These are phyloP conservation scores for Metarhizium guizhouense DNA, from an alignment of 2,329 filamentous ascomycete species.

Conservation along the genomic window DNA sequence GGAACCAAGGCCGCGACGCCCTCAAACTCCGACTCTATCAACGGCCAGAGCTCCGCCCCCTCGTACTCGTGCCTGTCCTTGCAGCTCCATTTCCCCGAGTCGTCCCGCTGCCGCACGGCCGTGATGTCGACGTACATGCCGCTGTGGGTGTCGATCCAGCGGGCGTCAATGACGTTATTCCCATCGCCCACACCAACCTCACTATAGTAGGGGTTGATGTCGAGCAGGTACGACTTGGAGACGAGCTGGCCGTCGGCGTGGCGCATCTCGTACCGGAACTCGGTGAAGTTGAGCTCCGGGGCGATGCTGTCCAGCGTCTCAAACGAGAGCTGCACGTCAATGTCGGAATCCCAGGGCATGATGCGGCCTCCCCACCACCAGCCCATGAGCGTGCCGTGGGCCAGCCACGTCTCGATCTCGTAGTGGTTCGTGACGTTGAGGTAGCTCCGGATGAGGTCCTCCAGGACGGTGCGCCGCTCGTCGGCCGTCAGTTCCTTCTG, in stretches of 20 bases:
- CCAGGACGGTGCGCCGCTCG: slow-evolving; percentile 55
- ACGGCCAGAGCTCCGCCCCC: slow-evolving; percentile 64
- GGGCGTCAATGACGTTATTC: slow-evolving; percentile 71
- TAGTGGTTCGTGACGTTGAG: slow-evolving; percentile 55
- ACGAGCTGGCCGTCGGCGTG: slow-evolving; percentile 29
- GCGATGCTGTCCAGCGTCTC: slow-evolving; percentile 58
- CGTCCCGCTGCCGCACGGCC: slow-evolving; percentile 59
- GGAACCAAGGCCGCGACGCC: slow-evolving; percentile 63
- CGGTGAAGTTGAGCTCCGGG: slow-evolving; percentile 59
- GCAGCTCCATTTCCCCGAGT: slow-evolving; percentile 61
- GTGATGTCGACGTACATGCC: slow-evolving; percentile 82
- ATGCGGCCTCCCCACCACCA: slow-evolving; percentile 84
- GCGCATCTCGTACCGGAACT: slow-evolving; percentile 43
- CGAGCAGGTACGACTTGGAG: slow-evolving; percentile 55
- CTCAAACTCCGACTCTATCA: slow-evolving; percentile 67
- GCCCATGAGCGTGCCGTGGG: slow-evolving; percentile 73
- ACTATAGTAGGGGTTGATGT: slow-evolving; percentile 64
- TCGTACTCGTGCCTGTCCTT: slow-evolving; percentile 71
- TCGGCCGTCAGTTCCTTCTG: slow-evolving; percentile 52
- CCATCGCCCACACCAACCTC: slow-evolving; percentile 56
- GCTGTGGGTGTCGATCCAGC: slow-evolving; percentile 70
- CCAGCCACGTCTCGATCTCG: slow-evolving; percentile 74
- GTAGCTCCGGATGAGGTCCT: slow-evolving; percentile 66
- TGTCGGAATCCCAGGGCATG: slow-evolving; percentile 77
- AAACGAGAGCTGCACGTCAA: slow-evolving; percentile 70